A percentile compares a stretch with the other conserved stretches of the same genome.
Evolutionary conservation across 2,329 filamentous ascomycete species (phyloP).

Genomic region (Rugonectria rugulosa): DNA sequence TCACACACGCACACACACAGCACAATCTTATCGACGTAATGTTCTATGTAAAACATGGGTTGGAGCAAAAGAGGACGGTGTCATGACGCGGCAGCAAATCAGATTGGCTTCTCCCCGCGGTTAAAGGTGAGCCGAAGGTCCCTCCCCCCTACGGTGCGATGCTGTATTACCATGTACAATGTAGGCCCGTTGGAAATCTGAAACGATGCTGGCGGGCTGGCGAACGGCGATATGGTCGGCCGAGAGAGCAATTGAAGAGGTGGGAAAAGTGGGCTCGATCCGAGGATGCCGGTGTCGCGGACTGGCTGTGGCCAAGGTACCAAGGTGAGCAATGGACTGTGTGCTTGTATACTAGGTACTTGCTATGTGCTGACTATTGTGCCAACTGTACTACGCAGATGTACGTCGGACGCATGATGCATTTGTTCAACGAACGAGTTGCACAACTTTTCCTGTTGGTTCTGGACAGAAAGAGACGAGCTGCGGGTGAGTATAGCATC

Average conservation of each 20-base stretch:
- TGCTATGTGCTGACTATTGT: background rate
- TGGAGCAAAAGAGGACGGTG: background rate
- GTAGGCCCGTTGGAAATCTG: constrained; percentile 8
- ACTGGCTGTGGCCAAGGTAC: background rate
- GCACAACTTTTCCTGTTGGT: background rate
- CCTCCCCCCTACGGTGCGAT: no score
- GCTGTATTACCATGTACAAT: background rate
- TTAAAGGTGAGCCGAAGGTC: background rate
- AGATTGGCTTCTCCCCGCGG: background rate
- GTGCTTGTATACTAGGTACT: background rate
- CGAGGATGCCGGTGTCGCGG: background rate
- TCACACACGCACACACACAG: background rate
- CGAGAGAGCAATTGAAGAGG: constrained; percentile 1
- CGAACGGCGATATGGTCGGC: constrained; percentile 25
- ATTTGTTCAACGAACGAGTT: background rate
- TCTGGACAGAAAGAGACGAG: no score
- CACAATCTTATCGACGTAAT: background rate
- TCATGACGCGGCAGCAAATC: constrained; percentile 9
- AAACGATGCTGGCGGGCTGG: constrained; percentile 8
- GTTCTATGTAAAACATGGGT: background rate
- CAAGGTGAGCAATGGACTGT: background rate
- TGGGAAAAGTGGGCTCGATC: background rate
- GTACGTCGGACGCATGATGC: background rate
- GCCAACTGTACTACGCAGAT: background rate
- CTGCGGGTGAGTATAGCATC: no score